Evolutionary conservation across 2,329 filamentous ascomycete species (phyloP).

Genomic region (Furcasterigmium sp.): DNA sequence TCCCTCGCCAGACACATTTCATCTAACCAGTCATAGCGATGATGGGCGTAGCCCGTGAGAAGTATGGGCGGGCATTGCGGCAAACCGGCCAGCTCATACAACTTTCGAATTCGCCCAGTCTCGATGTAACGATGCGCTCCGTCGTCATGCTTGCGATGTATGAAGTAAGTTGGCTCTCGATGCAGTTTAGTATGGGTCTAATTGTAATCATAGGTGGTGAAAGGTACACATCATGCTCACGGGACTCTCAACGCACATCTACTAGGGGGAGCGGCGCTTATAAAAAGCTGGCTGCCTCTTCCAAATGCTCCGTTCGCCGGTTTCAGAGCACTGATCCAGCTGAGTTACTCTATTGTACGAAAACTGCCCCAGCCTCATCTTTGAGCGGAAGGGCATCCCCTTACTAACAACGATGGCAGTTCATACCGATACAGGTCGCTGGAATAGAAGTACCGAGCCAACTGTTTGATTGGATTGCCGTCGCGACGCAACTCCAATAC

Average conservation of each 20-base stretch:
- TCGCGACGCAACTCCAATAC: constrained; percentile 27
- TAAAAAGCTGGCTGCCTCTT: constrained; percentile 39
- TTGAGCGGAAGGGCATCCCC: no score
- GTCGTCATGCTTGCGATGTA: constrained; percentile 57
- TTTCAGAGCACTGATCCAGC: constrained; percentile 46
- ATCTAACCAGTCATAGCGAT: constrained; percentile 21
- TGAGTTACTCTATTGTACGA: constrained; percentile 51
- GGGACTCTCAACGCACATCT: constrained; percentile 53
- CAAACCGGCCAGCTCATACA: constrained; percentile 36
- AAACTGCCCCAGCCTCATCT: not conserved
- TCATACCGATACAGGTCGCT: constrained; percentile 37
- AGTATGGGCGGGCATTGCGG: constrained; percentile 49
- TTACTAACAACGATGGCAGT: constrained; percentile 20
- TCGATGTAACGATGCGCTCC: constrained; percentile 42
- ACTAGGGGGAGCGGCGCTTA: constrained; percentile 53
- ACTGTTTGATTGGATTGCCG: constrained; percentile 37
- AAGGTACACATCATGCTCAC: constrained; percentile 38
- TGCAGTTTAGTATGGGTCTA: no score
- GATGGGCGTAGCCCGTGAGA: constrained; percentile 40
- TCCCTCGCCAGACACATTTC: not conserved
- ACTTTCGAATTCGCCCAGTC: constrained; percentile 22
- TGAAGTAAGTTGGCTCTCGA: no score
- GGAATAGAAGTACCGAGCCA: constrained; percentile 31
- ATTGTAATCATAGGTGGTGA: constrained; percentile 39
- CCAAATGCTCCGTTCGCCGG: constrained; percentile 33